These are phyloP conservation scores for Diaporthe ilicicola DNA, from an alignment of 2,329 filamentous ascomycete species.

Conservation along the genomic window DNA sequence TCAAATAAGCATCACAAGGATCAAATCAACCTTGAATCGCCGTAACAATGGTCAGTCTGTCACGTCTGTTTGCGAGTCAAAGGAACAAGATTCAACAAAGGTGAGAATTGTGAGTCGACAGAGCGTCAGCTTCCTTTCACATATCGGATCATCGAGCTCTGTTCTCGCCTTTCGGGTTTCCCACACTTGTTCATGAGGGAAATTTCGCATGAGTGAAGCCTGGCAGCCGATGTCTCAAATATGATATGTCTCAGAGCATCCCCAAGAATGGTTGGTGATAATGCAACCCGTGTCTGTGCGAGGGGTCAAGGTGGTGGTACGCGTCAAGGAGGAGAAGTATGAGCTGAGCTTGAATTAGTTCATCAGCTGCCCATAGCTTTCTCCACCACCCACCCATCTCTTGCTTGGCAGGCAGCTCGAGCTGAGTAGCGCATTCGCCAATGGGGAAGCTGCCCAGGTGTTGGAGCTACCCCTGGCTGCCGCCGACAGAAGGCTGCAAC, in stretches of 20 bases:
- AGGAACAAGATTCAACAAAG: too few species aligned
- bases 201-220: background rate
- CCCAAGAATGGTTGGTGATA: background rate
- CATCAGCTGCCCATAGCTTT: background rate
- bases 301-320: background rate
- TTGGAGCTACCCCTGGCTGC: slow-evolving; percentile 20
- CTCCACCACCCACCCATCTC: background rate
- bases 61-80: too few species aligned
- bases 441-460: slow-evolving; percentile 3
- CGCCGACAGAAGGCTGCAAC: background rate
- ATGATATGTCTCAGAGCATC: background rate
- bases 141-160: background rate
- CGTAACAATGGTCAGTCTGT: too few species aligned
- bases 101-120: too few species aligned
- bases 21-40: too few species aligned
- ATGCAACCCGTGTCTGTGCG: background rate
- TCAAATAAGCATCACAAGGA: too few species aligned
- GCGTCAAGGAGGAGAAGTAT: background rate
- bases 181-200: background rate
- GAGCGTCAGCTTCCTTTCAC: too few species aligned
- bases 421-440: background rate
- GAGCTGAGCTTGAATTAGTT: background rate
- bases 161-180: background rate
- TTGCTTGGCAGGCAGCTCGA: background rate
- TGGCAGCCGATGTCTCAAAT: too few species aligned